Conservation (phyloP, 495 filamentous ascomycete genomes). For the Annulohypoxylon stygium region DNA sequence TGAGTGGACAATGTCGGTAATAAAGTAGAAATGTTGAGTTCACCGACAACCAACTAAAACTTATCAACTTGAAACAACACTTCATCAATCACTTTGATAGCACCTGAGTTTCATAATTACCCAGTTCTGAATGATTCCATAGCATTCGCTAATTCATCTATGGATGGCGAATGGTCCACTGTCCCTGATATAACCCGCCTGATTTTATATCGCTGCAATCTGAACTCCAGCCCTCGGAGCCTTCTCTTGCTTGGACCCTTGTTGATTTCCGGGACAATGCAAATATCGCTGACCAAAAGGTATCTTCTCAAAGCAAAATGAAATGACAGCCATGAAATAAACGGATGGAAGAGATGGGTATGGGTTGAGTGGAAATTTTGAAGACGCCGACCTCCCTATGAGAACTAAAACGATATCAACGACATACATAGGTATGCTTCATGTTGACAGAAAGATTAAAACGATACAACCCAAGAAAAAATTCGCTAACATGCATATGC, state of each 20-base stretch:
- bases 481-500: neutral
- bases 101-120: neutral
- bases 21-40: neutral
- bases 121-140: neutral
- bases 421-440: neutral
- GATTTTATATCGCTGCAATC: conserved; percentile 12
- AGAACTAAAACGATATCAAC: conserved; percentile 5
- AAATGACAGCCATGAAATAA: conserved; percentile 3
- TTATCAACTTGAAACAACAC: neutral
- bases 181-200: neutral
- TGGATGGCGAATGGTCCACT: neutral
- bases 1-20: neutral
- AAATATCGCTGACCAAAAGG: conserved; percentile 21
- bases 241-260: neutral
- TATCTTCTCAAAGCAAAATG: conserved; percentile 25
- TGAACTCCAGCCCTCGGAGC: conserved; percentile 23
- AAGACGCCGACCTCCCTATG: neutral
- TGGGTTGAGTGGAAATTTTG: conserved; percentile 4
- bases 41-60: neutral
- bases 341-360: neutral
- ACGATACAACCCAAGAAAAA: neutral
- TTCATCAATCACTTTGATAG: neutral
- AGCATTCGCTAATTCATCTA: conserved; percentile 22
- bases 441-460: neutral
- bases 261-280: conserved; percentile 19